Conservation (phyloP, 208 protist genomes). For the Plasmodiophora brassicae region DNA sequence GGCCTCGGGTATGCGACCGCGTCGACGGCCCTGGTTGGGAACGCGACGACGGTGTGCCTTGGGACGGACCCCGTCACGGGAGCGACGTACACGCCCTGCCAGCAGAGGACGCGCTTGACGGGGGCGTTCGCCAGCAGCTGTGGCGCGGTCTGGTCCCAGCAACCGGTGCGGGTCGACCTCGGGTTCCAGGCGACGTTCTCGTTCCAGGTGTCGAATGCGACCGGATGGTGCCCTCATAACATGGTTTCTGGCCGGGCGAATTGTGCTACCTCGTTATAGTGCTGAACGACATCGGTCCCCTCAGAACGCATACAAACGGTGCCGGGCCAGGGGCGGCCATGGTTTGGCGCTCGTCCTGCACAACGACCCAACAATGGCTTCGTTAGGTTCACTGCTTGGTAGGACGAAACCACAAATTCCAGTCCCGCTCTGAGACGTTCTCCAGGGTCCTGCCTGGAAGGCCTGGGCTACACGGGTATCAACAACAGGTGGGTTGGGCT, state of each 20-base stretch:
- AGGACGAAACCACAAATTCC: neutral
- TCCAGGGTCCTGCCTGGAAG: neutral
- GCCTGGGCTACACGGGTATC: slow-evolving; percentile 12
- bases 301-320: neutral
- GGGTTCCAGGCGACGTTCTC: neutral
- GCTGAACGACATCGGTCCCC: neutral
- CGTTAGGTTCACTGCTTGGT: neutral
- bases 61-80: too few relatives aligned
- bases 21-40: too few relatives aligned
- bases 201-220: neutral
- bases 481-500: neutral
- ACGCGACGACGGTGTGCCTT: too few relatives aligned
- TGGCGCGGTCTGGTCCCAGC: neutral
- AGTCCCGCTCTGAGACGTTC: neutral
- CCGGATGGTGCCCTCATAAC: neutral
- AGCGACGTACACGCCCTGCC: too few relatives aligned
- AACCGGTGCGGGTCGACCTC: neutral
- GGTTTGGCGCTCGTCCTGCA: neutral
- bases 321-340: neutral
- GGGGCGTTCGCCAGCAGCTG: neutral
- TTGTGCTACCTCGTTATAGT: neutral
- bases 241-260: neutral
- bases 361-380: neutral
- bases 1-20: too few relatives aligned
- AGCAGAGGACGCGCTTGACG: neutral